Percentiles rank a stretch among this genome's conserved stretches.
These are phyloP conservation scores for Aspergillus quadricinctus DNA, from an alignment of 2,329 filamentous ascomycete genomes.

Conservation along the genomic window DNA sequence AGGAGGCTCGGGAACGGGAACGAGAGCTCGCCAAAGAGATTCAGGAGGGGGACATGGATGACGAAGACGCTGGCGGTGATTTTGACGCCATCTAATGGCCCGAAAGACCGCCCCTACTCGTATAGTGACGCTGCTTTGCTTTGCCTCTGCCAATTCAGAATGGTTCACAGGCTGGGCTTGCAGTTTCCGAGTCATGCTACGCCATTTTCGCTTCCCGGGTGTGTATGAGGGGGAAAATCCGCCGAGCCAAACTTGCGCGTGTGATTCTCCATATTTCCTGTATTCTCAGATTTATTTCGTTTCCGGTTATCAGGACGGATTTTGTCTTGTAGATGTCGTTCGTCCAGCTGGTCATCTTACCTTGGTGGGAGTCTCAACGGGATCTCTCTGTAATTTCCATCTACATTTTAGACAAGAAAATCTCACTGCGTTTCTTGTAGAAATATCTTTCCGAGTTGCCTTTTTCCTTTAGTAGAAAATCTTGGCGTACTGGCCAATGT, in stretches of 20 bases:
- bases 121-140: slow-evolving; percentile 15
- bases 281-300: slow-evolving; percentile 20
- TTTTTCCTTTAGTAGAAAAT: background rate
- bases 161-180: slow-evolving; percentile 14
- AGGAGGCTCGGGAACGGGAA: slow-evolving; percentile 95
- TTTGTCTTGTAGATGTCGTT: slow-evolving; percentile 11
- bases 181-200: slow-evolving; percentile 26
- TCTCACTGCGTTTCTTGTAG: slow-evolving; percentile 1
- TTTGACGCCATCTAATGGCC: slow-evolving; percentile 83
- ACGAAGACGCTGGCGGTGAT: slow-evolving; percentile 91
- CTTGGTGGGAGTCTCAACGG: slow-evolving; percentile 6
- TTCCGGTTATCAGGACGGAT: slow-evolving; percentile 8
- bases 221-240: slow-evolving; percentile 24
- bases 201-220: slow-evolving; percentile 21
- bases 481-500: background rate
- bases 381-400: slow-evolving; percentile 11
- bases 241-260: slow-evolving; percentile 23
- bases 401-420: slow-evolving; percentile 12
- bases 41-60: slow-evolving; percentile 92
- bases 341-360: slow-evolving; percentile 6
- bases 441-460: background rate
- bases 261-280: slow-evolving; percentile 24
- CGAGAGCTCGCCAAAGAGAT: slow-evolving; percentile 98
- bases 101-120: slow-evolving; percentile 12
- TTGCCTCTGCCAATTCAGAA: slow-evolving; percentile 11